Evolutionary conservation across 2,329 filamentous ascomycete genomes (phyloP).

Genomic region (Pochonia chlamydosporia): DNA sequence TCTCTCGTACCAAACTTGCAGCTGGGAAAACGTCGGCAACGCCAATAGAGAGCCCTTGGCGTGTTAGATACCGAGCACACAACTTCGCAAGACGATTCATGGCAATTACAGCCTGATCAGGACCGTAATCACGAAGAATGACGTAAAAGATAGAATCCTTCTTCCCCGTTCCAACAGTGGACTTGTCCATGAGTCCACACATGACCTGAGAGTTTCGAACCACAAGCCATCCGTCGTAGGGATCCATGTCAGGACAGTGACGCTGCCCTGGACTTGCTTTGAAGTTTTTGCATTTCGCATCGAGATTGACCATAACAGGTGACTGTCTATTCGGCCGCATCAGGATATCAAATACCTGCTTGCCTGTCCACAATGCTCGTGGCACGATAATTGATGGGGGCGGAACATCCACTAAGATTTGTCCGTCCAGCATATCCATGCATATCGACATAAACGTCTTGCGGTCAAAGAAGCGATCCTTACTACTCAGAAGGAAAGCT

Average conservation of each 20-base stretch:
- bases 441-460: conserved; percentile 84
- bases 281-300: conserved; percentile 84
- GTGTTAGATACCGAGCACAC: conserved; percentile 80
- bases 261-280: conserved; percentile 47
- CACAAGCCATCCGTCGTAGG: conserved; percentile 87
- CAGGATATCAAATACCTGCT: conserved; percentile 88
- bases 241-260: conserved; percentile 63
- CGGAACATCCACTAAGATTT: conserved; percentile 76
- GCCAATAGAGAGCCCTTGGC: conserved; percentile 91
- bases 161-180: conserved; percentile 91
- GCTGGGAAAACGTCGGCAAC: conserved; percentile 91
- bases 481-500: conserved; percentile 82
- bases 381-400: conserved; percentile 83
- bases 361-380: conserved; percentile 86
- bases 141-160: conserved; percentile 97
- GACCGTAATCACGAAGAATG: conserved; percentile 88
- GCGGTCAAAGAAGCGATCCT: conserved; percentile 87
- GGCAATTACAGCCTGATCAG: conserved; percentile 76
- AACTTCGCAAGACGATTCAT: conserved; percentile 93
- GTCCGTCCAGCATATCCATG: conserved; percentile 84
- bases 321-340: conserved; percentile 81
- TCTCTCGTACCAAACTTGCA: conserved; percentile 48
- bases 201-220: conserved; percentile 94
- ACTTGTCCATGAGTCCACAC: conserved; percentile 96
- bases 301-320: conserved; percentile 79